Evolutionary conservation across 208 protist species (phyloP), one percentile per base, ranked within the genome.

Genomic region (Leishmania lainsoni): DNA sequence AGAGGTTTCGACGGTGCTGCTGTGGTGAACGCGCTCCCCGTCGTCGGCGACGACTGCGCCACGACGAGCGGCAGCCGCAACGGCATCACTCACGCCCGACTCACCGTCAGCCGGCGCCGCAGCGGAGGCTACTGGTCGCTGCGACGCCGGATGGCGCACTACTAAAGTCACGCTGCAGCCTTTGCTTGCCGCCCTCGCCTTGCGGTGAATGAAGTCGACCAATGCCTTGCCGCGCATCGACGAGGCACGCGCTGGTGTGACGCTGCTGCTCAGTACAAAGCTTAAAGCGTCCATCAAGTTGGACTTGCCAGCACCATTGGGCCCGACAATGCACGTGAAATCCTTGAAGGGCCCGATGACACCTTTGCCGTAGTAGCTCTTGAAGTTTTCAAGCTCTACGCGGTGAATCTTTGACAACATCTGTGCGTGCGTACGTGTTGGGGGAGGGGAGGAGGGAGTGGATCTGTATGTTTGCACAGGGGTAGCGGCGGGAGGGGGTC

Each of bases 271-370:
- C n/a, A 99, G 83, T 20, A 99, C 99, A 85, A 99, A 99, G 71
- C 91, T 94, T 26, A 99, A 91, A 16, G 99, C 99, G 84, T 99
- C 99, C 98, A 99, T 99, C n/a, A 99, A 66, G 88, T 99, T 99
- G 14, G 95, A 99, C 86, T 99, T 99, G 74, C 99, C 99, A 20
- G 93, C 85, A 59, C 99, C 99, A 91, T 99, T 99, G 35, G 99
- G 99, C 0, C 99, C 99, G 74, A 99, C 99, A 45, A 99, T 95
- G 79, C 98, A 98, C n/a, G 97, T 98, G 81, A 99, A 99, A 63
- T 98, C 86, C 77, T 96, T 92, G 83, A 99, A 99, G 6, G 99
- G 99, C 3, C 99, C 99, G 70, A 99, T 98, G 0, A 84, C 81
- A 35, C 98, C 94, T 48, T 90, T 81, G 26, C 98, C 98, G 45